These are phyloP conservation scores for Peribolospora kevripleyi DNA, from an alignment of 768 basidiomycete species.

Conservation along the genomic window DNA sequence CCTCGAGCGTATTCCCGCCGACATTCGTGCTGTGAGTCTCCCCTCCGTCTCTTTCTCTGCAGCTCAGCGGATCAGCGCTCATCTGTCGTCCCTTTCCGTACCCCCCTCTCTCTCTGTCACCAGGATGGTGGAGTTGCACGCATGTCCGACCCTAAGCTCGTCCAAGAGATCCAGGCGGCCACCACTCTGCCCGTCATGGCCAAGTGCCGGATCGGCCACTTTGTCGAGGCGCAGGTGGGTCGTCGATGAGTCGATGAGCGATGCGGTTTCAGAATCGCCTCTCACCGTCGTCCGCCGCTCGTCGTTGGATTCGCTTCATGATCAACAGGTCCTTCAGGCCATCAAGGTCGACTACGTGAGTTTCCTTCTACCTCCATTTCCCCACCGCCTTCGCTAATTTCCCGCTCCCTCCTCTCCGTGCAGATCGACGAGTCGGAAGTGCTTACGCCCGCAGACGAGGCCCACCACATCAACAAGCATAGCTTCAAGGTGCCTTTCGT, in stretches of 20 bases:
- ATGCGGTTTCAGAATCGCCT: background rate
- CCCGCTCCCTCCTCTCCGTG: no score
- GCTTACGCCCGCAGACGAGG: conserved; percentile 77
- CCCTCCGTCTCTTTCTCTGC: no score
- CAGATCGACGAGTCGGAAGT: conserved; percentile 62
- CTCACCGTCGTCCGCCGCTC: conserved; percentile 4
- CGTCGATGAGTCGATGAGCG: background rate
- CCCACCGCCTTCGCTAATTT: no score
- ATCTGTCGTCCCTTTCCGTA: no score
- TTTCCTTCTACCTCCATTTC: conserved; percentile 4
- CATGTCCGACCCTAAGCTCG: conserved; percentile 67
- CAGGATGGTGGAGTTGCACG: conserved; percentile 74
- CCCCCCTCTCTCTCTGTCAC: no score
- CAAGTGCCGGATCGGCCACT: conserved; percentile 64
- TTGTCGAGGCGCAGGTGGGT: conserved; percentile 75
- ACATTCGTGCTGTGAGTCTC: conserved; percentile 36
- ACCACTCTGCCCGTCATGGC: conserved; percentile 69
- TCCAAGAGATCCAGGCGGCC: conserved; percentile 80
- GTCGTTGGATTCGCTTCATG: no score
- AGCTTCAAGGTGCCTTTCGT: conserved; percentile 57
- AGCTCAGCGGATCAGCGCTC: no score
- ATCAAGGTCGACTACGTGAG: conserved; percentile 65
- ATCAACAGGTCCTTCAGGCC: conserved; percentile 56
- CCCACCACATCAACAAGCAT: conserved; percentile 43
- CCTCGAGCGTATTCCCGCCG: conserved; percentile 78